A percentile compares a stretch with the other conserved stretches of the same genome.
These are phyloP conservation scores for Solanum arcanum DNA, from an alignment of 257 asterid genomes.

Conservation along the genomic window DNA sequence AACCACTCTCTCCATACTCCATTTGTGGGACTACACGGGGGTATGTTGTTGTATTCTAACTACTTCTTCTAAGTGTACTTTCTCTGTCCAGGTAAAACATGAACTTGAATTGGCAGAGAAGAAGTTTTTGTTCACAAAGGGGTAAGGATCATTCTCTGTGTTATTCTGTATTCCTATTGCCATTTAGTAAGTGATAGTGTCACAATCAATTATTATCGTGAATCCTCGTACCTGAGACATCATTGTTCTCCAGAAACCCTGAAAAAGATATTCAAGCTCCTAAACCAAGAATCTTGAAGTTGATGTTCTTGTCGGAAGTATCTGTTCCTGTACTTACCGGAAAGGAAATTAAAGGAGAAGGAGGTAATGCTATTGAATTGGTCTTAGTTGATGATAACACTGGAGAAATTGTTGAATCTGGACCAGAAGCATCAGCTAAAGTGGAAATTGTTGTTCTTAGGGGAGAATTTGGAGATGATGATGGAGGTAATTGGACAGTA, in stretches of 20 bases:
- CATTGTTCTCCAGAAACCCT: conserved; percentile 4
- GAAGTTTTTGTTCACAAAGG: not conserved
- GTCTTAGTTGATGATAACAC: conserved; percentile 22
- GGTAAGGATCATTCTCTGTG: not conserved
- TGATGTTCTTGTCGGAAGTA: conserved; percentile 19
- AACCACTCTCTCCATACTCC: not conserved
- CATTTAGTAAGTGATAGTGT: not conserved
- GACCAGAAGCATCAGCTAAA: conserved; percentile 26
- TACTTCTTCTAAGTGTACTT: not conserved
- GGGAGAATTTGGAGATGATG: conserved; percentile 7
- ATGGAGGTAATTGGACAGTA: conserved; percentile 11
- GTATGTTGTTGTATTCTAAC: not conserved
- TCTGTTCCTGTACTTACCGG: conserved; percentile 20
- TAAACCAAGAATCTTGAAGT: conserved; percentile 14
- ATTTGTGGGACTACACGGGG: not conserved
- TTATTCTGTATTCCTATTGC: not conserved
- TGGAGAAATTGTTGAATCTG: conserved; percentile 16
- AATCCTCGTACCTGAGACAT: not conserved
- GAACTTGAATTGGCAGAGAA: conserved; percentile 3
- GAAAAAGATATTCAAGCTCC: conserved; percentile 1
- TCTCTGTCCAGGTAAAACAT: not conserved
- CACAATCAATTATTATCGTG: not conserved
- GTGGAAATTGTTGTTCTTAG: conserved; percentile 27
- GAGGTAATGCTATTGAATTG: conserved; percentile 7
- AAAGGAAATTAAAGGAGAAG: conserved; percentile 29